These are phyloP conservation scores for Ramaria rubella DNA, from an alignment of 768 basidiomycete species.

Conservation along the genomic window DNA sequence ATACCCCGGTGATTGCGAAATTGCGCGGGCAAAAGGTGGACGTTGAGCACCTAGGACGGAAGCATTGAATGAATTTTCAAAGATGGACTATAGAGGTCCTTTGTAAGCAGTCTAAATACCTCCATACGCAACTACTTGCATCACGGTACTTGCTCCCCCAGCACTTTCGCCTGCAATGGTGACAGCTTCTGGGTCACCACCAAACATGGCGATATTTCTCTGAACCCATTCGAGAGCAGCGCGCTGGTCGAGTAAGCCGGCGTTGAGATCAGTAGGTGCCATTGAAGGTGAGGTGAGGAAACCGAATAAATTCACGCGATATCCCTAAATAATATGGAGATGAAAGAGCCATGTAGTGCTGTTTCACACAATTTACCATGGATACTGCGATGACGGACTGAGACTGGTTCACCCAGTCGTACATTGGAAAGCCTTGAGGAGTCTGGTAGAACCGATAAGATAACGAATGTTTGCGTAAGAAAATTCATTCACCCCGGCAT, in stretches of 20 bases:
- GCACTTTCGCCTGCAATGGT: slow-evolving; percentile 30
- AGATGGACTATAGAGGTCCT: neutral
- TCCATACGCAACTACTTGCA: slow-evolving; percentile 40
- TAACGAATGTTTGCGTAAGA: neutral
- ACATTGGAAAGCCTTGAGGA: slow-evolving; percentile 41
- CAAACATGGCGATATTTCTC: slow-evolving; percentile 31
- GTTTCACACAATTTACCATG: slow-evolving; percentile 14
- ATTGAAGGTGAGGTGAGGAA: slow-evolving; percentile 42
- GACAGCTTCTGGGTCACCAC: slow-evolving; percentile 28
- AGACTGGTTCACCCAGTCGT: slow-evolving; percentile 40
- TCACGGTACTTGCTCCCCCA: slow-evolving; percentile 38
- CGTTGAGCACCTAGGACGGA: slow-evolving; percentile 24
- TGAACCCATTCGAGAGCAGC: slow-evolving; percentile 38
- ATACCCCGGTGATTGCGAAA: slow-evolving; percentile 40
- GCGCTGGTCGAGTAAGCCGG: slow-evolving; percentile 37
- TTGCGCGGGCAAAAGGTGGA: slow-evolving; percentile 34
- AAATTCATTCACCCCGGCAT: slow-evolving; percentile 22
- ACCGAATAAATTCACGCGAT: slow-evolving; percentile 51
- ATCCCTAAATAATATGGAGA: slow-evolving; percentile 21
- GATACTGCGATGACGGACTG: slow-evolving; percentile 30
- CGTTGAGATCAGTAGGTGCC: slow-evolving; percentile 34
- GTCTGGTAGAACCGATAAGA: slow-evolving; percentile 21
- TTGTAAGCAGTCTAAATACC: slow-evolving; percentile 19
- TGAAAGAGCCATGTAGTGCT: neutral
- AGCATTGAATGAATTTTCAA: slow-evolving; percentile 10